Percentiles rank a stretch among this genome's conserved stretches.
phyloP scores from a whole-genome alignment of 306 rosid genomes.

The Trifolium fragiferum region DNA sequence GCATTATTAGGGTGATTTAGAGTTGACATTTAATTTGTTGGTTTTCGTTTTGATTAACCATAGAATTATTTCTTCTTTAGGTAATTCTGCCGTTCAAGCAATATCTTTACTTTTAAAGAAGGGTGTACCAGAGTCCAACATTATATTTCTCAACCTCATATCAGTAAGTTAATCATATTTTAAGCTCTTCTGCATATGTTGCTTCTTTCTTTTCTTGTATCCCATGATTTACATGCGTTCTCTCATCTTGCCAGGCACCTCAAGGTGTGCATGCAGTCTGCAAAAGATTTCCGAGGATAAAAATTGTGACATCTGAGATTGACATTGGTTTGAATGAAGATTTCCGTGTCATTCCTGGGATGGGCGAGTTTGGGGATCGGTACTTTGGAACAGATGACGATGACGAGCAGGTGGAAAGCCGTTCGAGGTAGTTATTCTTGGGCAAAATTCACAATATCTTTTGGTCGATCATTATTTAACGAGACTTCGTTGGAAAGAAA shows the following conservation, averaged over 20 bases:
- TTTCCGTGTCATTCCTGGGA: constrained; percentile 92
- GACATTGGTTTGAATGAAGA: constrained; percentile 81
- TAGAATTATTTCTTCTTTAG: constrained; percentile 47
- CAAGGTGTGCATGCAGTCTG: constrained; percentile 92
- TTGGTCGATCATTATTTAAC: constrained; percentile 39
- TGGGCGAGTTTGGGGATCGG: constrained; percentile 99
- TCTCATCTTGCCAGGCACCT: constrained; percentile 75
- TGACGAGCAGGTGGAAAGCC: constrained; percentile 55
- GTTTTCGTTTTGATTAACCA: constrained; percentile 23
- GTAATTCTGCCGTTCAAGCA: constrained; percentile 95
- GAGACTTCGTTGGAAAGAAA: constrained; percentile 33
- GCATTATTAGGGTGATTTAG: background rate
- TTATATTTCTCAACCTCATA: constrained; percentile 95
- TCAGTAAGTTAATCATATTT: constrained; percentile 64
- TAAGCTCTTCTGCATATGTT: constrained; percentile 13
- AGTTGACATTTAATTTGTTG: constrained; percentile 9
- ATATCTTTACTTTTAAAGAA: constrained; percentile 76
- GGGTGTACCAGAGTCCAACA: constrained; percentile 98
- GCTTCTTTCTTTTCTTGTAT: constrained; percentile 27
- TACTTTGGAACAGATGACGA: constrained; percentile 98
- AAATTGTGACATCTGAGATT: constrained; percentile 96
- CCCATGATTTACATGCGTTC: constrained; percentile 20
- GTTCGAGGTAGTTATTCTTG: constrained; percentile 47
- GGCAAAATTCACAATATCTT: constrained; percentile 37
- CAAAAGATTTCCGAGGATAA: constrained; percentile 88